Evolutionary conservation across 768 basidiomycete genomes (phyloP).

Genomic region (Agaricus blazei): DNA sequence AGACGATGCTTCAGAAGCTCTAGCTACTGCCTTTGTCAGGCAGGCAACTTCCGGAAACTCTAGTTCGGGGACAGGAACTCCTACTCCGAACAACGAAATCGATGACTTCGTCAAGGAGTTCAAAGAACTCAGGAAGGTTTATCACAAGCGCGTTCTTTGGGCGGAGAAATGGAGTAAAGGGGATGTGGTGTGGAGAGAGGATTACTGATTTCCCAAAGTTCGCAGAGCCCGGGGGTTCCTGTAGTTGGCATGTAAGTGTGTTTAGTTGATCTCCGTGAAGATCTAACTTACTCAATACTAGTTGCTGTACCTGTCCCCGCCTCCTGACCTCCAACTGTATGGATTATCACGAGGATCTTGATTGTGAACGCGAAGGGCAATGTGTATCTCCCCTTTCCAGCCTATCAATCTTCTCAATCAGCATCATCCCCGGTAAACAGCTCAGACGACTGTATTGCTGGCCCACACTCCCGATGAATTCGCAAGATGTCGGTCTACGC

Average conservation of each 20-base stretch:
- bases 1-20: slow-evolving; percentile 82
- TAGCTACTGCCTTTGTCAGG: slow-evolving; percentile 81
- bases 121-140: slow-evolving; percentile 81
- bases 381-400: too few species aligned
- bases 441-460: too few species aligned
- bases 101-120: slow-evolving; percentile 89
- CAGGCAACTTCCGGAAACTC: slow-evolving; percentile 36
- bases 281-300: background rate
- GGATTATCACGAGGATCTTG: too few species aligned
- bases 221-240: background rate
- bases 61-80: slow-evolving; percentile 28
- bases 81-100: slow-evolving; percentile 49
- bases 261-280: background rate
- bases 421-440: too few species aligned
- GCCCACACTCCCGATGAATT: too few species aligned
- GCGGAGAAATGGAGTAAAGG: slow-evolving; percentile 81
- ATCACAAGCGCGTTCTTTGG: slow-evolving; percentile 92
- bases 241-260: background rate
- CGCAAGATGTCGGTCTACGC: too few species aligned
- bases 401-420: too few species aligned
- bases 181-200: slow-evolving; percentile 82
- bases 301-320: background rate
- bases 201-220: slow-evolving; percentile 25
- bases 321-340: background rate
- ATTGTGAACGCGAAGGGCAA: too few species aligned